Evolutionary conservation across 1,284 basidiomycete genomes (phyloP), one percentile per base, ranked within the genome.

Genomic region (Malassezia arunalokei): DNA sequence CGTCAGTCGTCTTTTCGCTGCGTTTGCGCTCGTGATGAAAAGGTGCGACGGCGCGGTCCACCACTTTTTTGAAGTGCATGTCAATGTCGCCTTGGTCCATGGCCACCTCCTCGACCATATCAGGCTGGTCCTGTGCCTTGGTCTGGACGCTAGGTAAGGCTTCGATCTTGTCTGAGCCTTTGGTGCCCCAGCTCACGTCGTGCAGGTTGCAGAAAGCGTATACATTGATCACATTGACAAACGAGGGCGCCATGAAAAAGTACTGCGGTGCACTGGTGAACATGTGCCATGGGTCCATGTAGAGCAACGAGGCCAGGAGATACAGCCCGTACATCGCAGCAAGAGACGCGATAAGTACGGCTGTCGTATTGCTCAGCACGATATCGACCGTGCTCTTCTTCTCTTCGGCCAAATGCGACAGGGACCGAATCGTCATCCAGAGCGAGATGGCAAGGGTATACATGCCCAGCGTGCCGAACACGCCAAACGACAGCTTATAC

Each of bases 231-330:
- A 94, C 83, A 68, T 94, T 95, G 44, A 84, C 89, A 76, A 92
- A 91, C 63, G 85, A 87, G 0, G 87, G 87, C 14, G 89, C 90
- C 48, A 94, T 75, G 59, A 83, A 82, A 64, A 65, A 59, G 74
- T 94, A 96, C 74, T 94, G 91, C 62, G 85, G 78, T 79, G 95
- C 91, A 66, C 87, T 90, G n/a, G 87, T 88, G 74, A 92, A 82
- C 84, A 98, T 87, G 74, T 96, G 91, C 91, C 91, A 95, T 6
- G 91, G 91, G 75, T 96, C 91, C 55, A 90, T 87, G 68, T 91
- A 96, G 64, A 95, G 81, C 75, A 91, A 81, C 1, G 88, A 94
- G 1, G 87, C 80, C 28, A 86, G 73, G 56, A 90, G 78, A 75
- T 73, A 73, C 40, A 73, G 59, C 17, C 69, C 70, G 47, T 68